Base-by-base conservation (phyloP, 495 filamentous ascomycete species). In the Aspergillus coremiiformis region DNA sequence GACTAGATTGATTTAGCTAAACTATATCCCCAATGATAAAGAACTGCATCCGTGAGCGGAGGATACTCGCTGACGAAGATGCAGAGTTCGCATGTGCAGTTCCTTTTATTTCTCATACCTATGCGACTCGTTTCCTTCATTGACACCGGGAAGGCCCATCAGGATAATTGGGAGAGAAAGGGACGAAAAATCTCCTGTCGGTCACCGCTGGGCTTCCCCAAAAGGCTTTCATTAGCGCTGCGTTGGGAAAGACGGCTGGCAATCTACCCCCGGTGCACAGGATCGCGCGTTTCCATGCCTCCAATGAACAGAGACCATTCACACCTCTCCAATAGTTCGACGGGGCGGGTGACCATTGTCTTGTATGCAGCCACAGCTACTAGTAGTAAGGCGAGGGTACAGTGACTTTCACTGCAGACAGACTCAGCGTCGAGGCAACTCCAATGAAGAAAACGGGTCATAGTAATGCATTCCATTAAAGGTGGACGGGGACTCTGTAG, bases 271-370 rank as follows among this genome's bases (percentile, higher is more conserved):
- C 30, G 47, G 12, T 56, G 54, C n/a, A 56, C 49, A 14, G 47
- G 48, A 39, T 56, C 54, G 11, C 29, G 41, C 1, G 44, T 52
- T 14, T 56, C 54, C 20, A 56, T 17, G 8, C 32, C 54, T 3
- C 29, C 43, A 39, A 56, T 56, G 11, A 56, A 48, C 9, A 56
- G 33, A n/a, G 54, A 51, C 54, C 54, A 56, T 22, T 56, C 48
- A 17, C 51, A 56, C 17, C 54, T 48, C 20, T 56, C 54, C 26
- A 56, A 37, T 1, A 56, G 21, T 48, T 48, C 48, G 3, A 56
- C 43, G n/a, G 48, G 32, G 7, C 54, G 48, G 10, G 26, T 39
- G 1, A 20, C 33, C 10, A 51, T 19, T 9, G 54, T 32, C 8
- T 56, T 14, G 20, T 56, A 56, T 6, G 54, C 47, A 33, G 49